Evolutionary conservation across 768 basidiomycete genomes (phyloP), one percentile per base, ranked within the genome.

Genomic region (Pulveroboletus frians): DNA sequence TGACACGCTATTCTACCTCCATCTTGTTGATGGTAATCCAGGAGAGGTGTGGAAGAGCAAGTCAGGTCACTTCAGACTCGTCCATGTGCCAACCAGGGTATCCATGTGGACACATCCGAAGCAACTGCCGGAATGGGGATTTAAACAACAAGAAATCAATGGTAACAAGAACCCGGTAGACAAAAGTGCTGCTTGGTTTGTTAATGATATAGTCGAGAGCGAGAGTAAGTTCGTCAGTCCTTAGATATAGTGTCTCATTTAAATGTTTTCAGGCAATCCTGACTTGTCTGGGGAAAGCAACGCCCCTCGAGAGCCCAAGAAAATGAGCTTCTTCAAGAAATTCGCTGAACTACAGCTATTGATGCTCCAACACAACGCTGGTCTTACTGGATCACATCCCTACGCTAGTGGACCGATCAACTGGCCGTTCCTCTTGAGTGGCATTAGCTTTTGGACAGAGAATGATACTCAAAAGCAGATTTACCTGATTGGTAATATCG

Each of bases 291-390:
- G 21, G 75, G 70, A 47, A 69, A 66, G 68, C 13, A 76, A 77
- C 20, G 59, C 41, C n/a, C 48, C 72, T 11, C 92, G 88, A 65
- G 72, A 79, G 47, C 86, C 90, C 17, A 93, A 89, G 71, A 74
- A 72, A 45, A 78, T 92, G 74, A 88, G 83, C 67, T 99, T 99
- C 72, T 89, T 99, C 77, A 85, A 76, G 67, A 98, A 99, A 71
- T 98, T 94, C 60, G 80, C 74, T 26, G 95, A 99, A 67, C 73
- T 98, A 29, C 96, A 99, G 62, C 70, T 95, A 38, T 73, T 95
- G 48, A 98, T 98, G 95, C 71, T 98, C 56, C 92, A 96, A 64
- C 96, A 99, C 73, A 99, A 99, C 61, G 94, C 96, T n/a, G 96
- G 93, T 18, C 75, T 99, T 55, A 95, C 92, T 21, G 89, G 92